Evolutionary conservation across 257 asterid genomes (phyloP).

Genomic region (Ilex aquifolium): DNA sequence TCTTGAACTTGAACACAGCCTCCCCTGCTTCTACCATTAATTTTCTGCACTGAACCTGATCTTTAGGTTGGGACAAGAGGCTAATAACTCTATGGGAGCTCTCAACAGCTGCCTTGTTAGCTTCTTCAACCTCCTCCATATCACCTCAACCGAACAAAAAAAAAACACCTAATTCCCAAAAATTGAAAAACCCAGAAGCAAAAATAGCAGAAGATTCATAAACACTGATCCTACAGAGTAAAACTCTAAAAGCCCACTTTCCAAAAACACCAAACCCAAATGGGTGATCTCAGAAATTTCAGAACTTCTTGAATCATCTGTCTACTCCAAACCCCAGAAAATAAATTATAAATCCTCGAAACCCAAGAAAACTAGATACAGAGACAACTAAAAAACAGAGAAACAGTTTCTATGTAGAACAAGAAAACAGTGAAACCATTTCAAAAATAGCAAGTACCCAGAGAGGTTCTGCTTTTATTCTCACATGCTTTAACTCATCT

Average conservation of each 20-base stretch:
- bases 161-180: slow-evolving; percentile 34
- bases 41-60: slow-evolving; percentile 44
- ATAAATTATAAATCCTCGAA: no score
- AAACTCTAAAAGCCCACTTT: no score
- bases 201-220: no score
- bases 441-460: background rate
- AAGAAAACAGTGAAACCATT: background rate
- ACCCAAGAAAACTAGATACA: no score
- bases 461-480: no score
- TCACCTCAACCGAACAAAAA: background rate
- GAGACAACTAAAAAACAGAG: no score
- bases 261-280: slow-evolving; percentile 1
- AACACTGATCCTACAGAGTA: no score
- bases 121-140: slow-evolving; percentile 81
- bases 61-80: slow-evolving; percentile 48
- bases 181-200: background rate
- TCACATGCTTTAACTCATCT: no score
- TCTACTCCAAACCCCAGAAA: no score
- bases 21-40: slow-evolving; percentile 57
- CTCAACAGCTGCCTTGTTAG: slow-evolving; percentile 67
- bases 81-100: slow-evolving; percentile 73
- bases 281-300: background rate
- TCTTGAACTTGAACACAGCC: slow-evolving; percentile 62
- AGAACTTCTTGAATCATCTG: no score
- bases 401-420: background rate